Conservation (phyloP, 306 rosid species). For the Dicorynia guianensis region DNA sequence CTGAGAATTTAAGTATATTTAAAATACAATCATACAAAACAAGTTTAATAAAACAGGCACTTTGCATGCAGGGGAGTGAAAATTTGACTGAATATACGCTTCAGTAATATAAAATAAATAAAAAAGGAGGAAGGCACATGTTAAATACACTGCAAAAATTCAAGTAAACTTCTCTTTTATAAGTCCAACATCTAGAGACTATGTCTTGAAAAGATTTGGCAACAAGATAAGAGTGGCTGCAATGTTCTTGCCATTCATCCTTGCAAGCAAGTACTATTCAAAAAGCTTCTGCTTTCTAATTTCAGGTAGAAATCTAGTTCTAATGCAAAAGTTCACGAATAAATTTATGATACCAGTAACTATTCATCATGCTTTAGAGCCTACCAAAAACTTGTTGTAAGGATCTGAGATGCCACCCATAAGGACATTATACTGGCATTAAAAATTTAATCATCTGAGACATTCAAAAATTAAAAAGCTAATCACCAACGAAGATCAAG, state of each 20-base stretch:
- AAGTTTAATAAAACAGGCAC: slow-evolving; percentile 6
- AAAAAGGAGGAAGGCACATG: not conserved
- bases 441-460: not conserved
- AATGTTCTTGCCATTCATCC: slow-evolving; percentile 1
- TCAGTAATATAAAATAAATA: not conserved
- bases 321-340: not conserved
- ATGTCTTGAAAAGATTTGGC: not conserved
- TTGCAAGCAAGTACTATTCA: not conserved
- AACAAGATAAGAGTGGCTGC: not conserved
- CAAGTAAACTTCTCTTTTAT: too few relatives aligned
- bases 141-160: not conserved
- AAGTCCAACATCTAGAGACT: not conserved
- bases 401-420: slow-evolving; percentile 13
- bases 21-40: not conserved
- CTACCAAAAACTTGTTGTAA: not conserved
- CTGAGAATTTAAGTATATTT: slow-evolving; percentile 51
- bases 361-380: not conserved
- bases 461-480: not conserved
- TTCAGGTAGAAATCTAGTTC: not conserved
- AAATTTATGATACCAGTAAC: not conserved
- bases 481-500: not conserved
- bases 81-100: not conserved
- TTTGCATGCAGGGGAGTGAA: not conserved
- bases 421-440: not conserved
- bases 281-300: not conserved